Conservation (phyloP, 2,329 filamentous ascomycete genomes). For the Mollisiaceae sp. region DNA sequence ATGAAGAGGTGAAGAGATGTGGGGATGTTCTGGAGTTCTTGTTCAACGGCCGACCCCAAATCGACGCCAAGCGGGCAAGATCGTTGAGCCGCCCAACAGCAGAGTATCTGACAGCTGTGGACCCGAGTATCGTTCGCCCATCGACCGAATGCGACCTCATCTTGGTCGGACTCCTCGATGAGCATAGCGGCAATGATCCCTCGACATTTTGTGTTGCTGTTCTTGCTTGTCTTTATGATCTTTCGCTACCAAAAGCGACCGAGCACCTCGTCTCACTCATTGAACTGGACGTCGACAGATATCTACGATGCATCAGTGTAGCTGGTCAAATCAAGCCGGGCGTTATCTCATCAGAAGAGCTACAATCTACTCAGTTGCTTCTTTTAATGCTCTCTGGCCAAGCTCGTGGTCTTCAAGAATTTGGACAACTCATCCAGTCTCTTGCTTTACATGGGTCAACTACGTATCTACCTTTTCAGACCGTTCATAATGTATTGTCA, state of each 20-base stretch:
- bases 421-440: constrained; percentile 10
- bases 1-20: constrained; percentile 11
- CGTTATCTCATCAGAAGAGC: neutral
- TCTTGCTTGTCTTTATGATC: constrained; percentile 6
- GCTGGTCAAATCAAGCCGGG: constrained; percentile 7
- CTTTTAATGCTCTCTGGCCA: constrained; percentile 11
- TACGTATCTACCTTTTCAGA: constrained; percentile 4
- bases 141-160: constrained; percentile 9
- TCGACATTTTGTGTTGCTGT: constrained; percentile 9
- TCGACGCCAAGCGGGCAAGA: constrained; percentile 3
- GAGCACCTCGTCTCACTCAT: neutral
- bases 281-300: constrained; percentile 5
- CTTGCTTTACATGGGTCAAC: neutral
- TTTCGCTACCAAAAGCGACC: neutral
- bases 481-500: neutral
- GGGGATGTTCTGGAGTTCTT: constrained; percentile 10
- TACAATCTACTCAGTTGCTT: constrained; percentile 2
- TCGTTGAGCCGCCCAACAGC: constrained; percentile 5
- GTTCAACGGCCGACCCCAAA: constrained; percentile 4
- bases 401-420: constrained; percentile 11
- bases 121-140: constrained; percentile 1
- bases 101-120: constrained; percentile 1
- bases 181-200: constrained; percentile 11
- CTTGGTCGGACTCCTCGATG: neutral
- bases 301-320: constrained; percentile 13